These are phyloP conservation scores for Paxillus ammoniavirescens DNA, from an alignment of 768 basidiomycete genomes.

Conservation along the genomic window DNA sequence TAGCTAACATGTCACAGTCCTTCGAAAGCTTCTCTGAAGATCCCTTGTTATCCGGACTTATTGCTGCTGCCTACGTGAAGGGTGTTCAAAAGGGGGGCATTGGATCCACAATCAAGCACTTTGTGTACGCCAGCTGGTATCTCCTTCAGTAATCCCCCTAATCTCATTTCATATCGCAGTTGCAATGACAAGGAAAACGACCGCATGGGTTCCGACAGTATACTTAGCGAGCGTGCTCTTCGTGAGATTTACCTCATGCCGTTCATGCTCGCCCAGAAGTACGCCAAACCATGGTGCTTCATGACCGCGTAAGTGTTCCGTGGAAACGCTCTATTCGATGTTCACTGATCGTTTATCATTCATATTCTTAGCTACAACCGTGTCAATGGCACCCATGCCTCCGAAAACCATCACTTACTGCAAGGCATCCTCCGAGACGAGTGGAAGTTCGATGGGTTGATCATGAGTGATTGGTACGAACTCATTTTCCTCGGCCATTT, in stretches of 20 bases:
- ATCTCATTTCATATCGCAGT: conserved; percentile 27
- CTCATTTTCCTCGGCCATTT: background rate
- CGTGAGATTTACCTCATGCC: conserved; percentile 62
- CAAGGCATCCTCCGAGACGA: conserved; percentile 64
- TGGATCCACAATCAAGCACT: conserved; percentile 79
- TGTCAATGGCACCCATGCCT: conserved; percentile 71
- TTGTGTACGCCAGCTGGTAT: conserved; percentile 46
- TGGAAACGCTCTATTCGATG: background rate
- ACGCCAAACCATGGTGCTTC: conserved; percentile 50
- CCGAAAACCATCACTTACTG: conserved; percentile 61
- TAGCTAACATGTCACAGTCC: conserved; percentile 38
- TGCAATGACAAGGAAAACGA: conserved; percentile 85
- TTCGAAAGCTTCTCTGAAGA: conserved; percentile 84
- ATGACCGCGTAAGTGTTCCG: conserved; percentile 60
- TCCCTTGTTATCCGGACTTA: conserved; percentile 66
- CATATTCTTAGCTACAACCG: conserved; percentile 56
- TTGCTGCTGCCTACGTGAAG: conserved; percentile 71
- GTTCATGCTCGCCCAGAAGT: conserved; percentile 57
- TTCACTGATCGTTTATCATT: background rate
- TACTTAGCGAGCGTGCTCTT: conserved; percentile 49
- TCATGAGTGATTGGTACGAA: conserved; percentile 81
- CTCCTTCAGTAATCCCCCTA: background rate
- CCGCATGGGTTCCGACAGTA: conserved; percentile 56
- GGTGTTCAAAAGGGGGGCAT: conserved; percentile 78
- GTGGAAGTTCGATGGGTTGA: conserved; percentile 70